These are phyloP conservation scores for Pichia kluyveri DNA, from an alignment of 805 yeast genomes.

Conservation along the genomic window DNA sequence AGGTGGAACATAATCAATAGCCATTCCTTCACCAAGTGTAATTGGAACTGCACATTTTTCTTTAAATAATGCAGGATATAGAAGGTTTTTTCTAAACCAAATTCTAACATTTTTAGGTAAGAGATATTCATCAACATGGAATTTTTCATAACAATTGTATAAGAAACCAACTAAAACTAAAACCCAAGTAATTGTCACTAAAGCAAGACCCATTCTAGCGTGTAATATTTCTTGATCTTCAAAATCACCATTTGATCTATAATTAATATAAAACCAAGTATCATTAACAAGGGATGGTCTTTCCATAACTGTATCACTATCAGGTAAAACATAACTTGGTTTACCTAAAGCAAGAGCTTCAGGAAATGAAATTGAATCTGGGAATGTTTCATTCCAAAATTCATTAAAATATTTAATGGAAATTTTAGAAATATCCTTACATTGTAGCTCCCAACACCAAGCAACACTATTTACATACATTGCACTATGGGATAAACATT, in stretches of 20 bases:
- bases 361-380: no score
- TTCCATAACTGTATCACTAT: neutral
- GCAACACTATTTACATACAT: neutral
- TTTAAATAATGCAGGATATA: slow-evolving; percentile 5
- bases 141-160: slow-evolving; percentile 1
- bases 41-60: slow-evolving; percentile 6
- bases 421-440: neutral
- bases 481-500: neutral
- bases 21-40: neutral
- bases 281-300: slow-evolving; percentile 1
- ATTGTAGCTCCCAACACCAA: slow-evolving; percentile 1
- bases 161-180: slow-evolving; percentile 4
- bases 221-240: neutral
- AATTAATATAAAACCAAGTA: neutral
- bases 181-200: slow-evolving; percentile 8
- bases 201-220: neutral
- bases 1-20: slow-evolving; percentile 6
- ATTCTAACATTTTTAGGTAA: neutral
- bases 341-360: no score
- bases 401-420: no score
- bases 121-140: neutral
- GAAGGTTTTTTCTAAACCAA: slow-evolving; percentile 2
- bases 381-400: no score
- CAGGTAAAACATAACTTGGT: no score
- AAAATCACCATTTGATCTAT: neutral